phyloP scores from a whole-genome alignment of 768 basidiomycete genomes.

The Lanmaoa rubissima region DNA sequence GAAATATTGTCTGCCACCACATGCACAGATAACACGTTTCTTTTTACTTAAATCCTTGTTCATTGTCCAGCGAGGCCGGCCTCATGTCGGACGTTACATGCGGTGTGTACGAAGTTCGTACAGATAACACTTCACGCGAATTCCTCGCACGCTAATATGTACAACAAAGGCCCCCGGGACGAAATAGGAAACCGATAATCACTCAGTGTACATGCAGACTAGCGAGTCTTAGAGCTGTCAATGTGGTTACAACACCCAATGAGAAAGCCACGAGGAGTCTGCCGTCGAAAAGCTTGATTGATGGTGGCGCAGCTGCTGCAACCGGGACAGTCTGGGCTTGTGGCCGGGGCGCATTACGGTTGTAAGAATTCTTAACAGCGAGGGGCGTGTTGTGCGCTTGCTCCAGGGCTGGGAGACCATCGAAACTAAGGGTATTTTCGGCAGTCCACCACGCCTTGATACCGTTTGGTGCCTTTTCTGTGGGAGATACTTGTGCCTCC shows the following conservation, averaged over 20 bases:
- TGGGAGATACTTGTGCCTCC: constrained; percentile 32
- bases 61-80: too few relatives aligned
- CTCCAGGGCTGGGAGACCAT: constrained; percentile 52
- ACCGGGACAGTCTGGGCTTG: neutral
- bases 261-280: constrained; percentile 30
- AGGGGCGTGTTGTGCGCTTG: constrained; percentile 26
- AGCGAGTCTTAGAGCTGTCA: constrained; percentile 11
- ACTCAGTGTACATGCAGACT: constrained; percentile 4
- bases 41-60: too few relatives aligned
- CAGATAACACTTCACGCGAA: neutral
- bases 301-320: neutral
- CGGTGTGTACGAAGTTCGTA: too few relatives aligned
- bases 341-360: constrained; percentile 13
- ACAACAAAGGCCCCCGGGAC: neutral
- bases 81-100: too few relatives aligned
- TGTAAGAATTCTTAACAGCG: constrained; percentile 21
- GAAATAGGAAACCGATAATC: neutral
- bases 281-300: neutral
- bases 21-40: too few relatives aligned
- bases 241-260: constrained; percentile 25
- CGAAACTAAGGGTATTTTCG: constrained; percentile 51
- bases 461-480: constrained; percentile 36
- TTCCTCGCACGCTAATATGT: neutral
- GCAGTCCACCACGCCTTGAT: constrained; percentile 55
- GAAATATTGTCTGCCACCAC: too few relatives aligned